These are phyloP conservation scores for Plasmodium ovale DNA, from an alignment of 169 alveolate genomes.

Conservation along the genomic window DNA sequence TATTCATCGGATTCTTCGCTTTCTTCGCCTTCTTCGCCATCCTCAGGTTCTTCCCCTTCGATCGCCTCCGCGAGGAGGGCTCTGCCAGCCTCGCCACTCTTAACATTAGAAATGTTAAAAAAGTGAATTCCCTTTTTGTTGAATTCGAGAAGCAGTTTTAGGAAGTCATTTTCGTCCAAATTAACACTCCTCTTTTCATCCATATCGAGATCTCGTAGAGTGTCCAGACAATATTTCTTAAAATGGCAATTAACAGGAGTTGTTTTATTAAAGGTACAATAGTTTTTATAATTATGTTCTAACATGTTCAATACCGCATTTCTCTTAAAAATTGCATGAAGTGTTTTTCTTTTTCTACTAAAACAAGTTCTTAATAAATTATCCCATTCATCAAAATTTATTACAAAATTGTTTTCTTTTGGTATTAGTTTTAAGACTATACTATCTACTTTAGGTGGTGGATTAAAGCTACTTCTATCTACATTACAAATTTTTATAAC, in stretches of 20 bases:
- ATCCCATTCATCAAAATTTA: constrained; percentile 98
- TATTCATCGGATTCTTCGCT: neutral
- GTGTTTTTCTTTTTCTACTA: constrained; percentile 97
- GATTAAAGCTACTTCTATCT: constrained; percentile 96
- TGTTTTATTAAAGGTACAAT: constrained; percentile 86
- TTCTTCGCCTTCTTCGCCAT: neutral
- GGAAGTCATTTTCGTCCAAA: constrained; percentile 90
- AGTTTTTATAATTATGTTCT: constrained; percentile 93
- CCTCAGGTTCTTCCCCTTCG: neutral
- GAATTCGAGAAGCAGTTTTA: constrained; percentile 90
- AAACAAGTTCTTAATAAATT: constrained; percentile 97
- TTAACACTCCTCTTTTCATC: constrained; percentile 88
- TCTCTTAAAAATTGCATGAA: constrained; percentile 96
- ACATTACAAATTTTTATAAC: constrained; percentile 95
- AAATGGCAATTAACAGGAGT: constrained; percentile 81
- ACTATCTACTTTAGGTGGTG: constrained; percentile 99
- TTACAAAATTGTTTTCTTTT: constrained; percentile 79
- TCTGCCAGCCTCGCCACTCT: constrained; percentile 23
- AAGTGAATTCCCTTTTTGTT: constrained; percentile 92
- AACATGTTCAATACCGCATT: constrained; percentile 93
- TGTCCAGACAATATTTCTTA: constrained; percentile 75
- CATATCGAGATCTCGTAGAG: constrained; percentile 29
- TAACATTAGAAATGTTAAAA: constrained; percentile 81
- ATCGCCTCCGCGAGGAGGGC: constrained; percentile 25
- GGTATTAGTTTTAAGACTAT: constrained; percentile 98